These are phyloP conservation scores for Bremia lactucae DNA, from an alignment of 352 stramenopile genomes.

Conservation along the genomic window DNA sequence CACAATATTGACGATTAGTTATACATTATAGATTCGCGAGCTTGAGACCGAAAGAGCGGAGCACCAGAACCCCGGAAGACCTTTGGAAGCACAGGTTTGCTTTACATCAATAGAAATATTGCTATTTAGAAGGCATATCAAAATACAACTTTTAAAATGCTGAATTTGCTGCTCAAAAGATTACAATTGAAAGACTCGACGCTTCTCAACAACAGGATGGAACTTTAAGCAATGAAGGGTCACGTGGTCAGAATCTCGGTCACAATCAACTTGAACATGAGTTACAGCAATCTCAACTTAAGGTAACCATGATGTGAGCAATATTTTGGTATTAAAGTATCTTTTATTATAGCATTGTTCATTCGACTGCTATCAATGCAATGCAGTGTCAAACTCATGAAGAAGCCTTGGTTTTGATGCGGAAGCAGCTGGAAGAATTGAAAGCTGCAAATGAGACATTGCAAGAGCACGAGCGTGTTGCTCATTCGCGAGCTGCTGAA, in stretches of 20 bases:
- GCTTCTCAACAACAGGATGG: conserved; percentile 3
- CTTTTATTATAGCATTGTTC: not conserved
- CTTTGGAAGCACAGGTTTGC: conserved; percentile 15
- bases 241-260: not conserved
- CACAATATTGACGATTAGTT: not conserved
- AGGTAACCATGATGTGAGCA: conserved; percentile 22
- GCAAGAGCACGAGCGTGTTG: conserved; percentile 28
- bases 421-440: conserved; percentile 20
- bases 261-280: conserved; percentile 26
- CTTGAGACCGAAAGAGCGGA: conserved; percentile 4
- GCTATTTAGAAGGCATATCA: too few species aligned
- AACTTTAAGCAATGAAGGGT: conserved; percentile 4
- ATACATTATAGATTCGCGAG: conserved; percentile 7
- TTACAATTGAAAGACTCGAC: conserved; percentile 11
- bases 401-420: conserved; percentile 23
- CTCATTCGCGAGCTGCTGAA: conserved; percentile 32
- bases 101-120: not conserved
- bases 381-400: conserved; percentile 26
- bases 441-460: conserved; percentile 27
- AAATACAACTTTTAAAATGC: conserved; percentile 13
- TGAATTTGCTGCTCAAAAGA: conserved; percentile 15
- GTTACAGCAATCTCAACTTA: conserved; percentile 37
- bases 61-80: conserved; percentile 5
- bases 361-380: conserved; percentile 32
- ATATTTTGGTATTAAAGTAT: not conserved